Evolutionary conservation across 495 filamentous ascomycete genomes (phyloP), one percentile per base, ranked within the genome.

Genomic region (Penicillium flavigenum): DNA sequence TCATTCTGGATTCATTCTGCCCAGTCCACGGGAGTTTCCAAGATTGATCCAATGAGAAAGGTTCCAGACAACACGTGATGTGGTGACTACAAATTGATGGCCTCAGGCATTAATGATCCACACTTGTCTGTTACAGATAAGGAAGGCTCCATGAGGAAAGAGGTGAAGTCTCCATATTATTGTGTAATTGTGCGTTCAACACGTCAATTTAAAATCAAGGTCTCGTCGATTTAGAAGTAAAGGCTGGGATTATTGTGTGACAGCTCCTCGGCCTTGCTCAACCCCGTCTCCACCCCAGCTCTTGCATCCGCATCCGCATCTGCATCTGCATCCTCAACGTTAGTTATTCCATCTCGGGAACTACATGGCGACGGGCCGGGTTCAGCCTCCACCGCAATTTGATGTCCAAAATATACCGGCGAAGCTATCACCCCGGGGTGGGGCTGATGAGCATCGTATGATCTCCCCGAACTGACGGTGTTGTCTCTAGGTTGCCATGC

Each of bases 121-220:
- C 16, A 47, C 20, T 52, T 56, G 61, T n/a, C 54, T 38, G 60
- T 65, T 43, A 47, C 63, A 58, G 56, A 54, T 63, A 57, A 38
- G 55, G 29, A 56, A 45, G 16, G 51, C 57, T 36, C 41, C 41
- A 53, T 61, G 3, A 17, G 24, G 54, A 34, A 24, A 48, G 51
- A 44, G 29, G 4, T 24, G 36, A 39, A 8, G n/a, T 4, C n/a
- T 17, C 16, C 2, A 39, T 39, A 39, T n/a, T 34, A 41, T 22
- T 29, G 36, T 20, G 17, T 34, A 1, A 22, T 48, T 17, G 17
- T 12, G 16, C 32, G 6, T 24, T 14, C 29, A 47, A 36, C 24
- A 34, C 12, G 3, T 46, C 20, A 1, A 31, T 63, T 55, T 32
- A 67, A 48, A 69, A 69, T 19, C 67, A 69, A 47, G 67, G 54